phyloP scores from a whole-genome alignment of 805 yeast species.

The Saturnispora sanitii region DNA sequence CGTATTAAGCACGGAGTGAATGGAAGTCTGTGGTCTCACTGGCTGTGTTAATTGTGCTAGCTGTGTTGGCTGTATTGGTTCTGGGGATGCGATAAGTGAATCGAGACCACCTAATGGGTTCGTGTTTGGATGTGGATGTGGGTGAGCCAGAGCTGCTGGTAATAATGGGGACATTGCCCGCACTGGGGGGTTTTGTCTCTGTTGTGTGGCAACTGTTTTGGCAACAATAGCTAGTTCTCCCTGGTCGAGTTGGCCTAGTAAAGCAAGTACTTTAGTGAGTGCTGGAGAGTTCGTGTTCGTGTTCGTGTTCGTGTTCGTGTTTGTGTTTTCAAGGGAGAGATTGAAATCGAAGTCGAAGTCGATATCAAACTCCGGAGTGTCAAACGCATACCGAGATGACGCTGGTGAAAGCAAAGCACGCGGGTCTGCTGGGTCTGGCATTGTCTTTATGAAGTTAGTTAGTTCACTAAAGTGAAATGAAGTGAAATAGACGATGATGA shows the following conservation, averaged over 20 bases:
- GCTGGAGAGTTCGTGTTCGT: too few species aligned
- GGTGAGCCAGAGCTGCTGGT: slow-evolving; percentile 2
- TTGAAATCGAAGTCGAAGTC: slow-evolving; percentile 39
- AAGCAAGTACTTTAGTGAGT: slow-evolving; percentile 19
- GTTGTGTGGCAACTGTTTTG: slow-evolving; percentile 20
- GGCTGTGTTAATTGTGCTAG: slow-evolving; percentile 16
- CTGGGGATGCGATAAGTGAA: too few species aligned
- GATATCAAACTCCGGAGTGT: not conserved
- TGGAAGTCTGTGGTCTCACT: not conserved
- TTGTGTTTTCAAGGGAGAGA: slow-evolving; percentile 36
- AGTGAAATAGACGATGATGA: not conserved
- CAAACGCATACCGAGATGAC: slow-evolving; percentile 29
- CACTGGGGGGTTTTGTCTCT: too few species aligned
- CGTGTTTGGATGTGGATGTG: too few species aligned
- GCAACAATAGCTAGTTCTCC: slow-evolving; percentile 10
- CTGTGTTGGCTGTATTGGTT: slow-evolving; percentile 33
- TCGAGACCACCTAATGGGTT: too few species aligned
- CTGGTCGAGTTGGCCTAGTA: not conserved
- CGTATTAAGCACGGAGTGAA: too few species aligned
- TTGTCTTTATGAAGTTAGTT: too few species aligned
- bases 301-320: too few species aligned
- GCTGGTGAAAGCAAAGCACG: slow-evolving; percentile 36
- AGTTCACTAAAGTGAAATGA: too few species aligned
- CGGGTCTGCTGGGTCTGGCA: not conserved
- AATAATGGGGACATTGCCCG: slow-evolving; percentile 19